Conservation (phyloP, 2,329 filamentous ascomycete species). For the Herpomyces periplanetae region DNA sequence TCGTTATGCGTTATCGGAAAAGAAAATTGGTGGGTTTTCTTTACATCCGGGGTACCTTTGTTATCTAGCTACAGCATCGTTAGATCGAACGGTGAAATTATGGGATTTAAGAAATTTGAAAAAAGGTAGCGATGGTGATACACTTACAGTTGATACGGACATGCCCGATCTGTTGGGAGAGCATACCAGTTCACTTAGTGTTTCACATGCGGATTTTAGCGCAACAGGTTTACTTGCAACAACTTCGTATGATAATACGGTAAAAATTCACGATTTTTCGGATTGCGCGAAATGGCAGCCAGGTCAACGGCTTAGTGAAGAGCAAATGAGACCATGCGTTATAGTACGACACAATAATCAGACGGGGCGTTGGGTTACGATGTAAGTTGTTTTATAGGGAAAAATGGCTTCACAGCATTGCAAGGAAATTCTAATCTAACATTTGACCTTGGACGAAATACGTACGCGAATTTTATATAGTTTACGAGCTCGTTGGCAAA, state of each 20-base stretch:
- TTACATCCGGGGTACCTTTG: constrained; percentile 42
- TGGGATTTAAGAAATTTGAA: constrained; percentile 60
- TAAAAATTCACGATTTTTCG: constrained; percentile 57
- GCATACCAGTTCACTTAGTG: constrained; percentile 41
- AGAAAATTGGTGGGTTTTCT: constrained; percentile 83
- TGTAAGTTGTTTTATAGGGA: constrained; percentile 11
- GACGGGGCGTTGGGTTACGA: constrained; percentile 73
- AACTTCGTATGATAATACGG: constrained; percentile 65
- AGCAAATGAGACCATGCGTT: constrained; percentile 24
- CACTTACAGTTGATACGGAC: no score
- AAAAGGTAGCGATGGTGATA: constrained; percentile 16
- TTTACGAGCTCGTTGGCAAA: constrained; percentile 60
- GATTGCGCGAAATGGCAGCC: constrained; percentile 9
- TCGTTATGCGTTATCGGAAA: constrained; percentile 37
- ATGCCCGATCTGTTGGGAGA: constrained; percentile 39
- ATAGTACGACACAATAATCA: constrained; percentile 65
- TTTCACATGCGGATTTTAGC: constrained; percentile 75
- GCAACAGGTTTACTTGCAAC: constrained; percentile 51
- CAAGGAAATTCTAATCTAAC: no score
- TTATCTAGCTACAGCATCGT: constrained; percentile 47
- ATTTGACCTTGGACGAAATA: neutral
- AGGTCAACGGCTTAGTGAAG: constrained; percentile 16
- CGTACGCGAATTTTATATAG: constrained; percentile 7
- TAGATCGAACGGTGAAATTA: constrained; percentile 57
- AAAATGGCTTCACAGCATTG: constrained; percentile 1